Evolutionary conservation across 805 yeast genomes (phyloP).

Genomic region (Pichia pseudocactophila): DNA sequence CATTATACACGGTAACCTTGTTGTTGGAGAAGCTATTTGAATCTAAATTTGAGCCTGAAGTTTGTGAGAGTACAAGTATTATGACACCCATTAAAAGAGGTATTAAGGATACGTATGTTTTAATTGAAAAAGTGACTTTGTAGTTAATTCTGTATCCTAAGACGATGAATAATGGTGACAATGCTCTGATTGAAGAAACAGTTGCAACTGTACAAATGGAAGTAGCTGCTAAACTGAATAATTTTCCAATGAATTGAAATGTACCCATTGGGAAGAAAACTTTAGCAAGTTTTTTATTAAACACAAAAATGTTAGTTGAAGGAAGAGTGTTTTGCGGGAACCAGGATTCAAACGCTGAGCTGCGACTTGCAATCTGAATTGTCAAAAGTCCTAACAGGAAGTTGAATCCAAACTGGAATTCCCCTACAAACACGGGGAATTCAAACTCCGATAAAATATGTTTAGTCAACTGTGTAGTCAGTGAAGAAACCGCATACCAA

Average conservation of each 20-base stretch:
- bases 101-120: slow-evolving; percentile 42
- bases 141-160: slow-evolving; percentile 44
- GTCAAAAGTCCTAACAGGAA: slow-evolving; percentile 23
- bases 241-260: slow-evolving; percentile 58
- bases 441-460: slow-evolving; percentile 44
- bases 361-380: slow-evolving; percentile 7
- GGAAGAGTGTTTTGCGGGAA: slow-evolving; percentile 56
- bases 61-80: slow-evolving; percentile 34
- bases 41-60: slow-evolving; percentile 1
- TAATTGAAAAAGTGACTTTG: slow-evolving; percentile 38
- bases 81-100: slow-evolving; percentile 49
- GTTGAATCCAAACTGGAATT: slow-evolving; percentile 50
- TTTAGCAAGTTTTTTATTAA: slow-evolving; percentile 34
- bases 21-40: background rate
- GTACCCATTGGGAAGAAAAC: slow-evolving; percentile 55
- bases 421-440: slow-evolving; percentile 56
- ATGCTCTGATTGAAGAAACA: slow-evolving; percentile 60
- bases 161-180: slow-evolving; percentile 56
- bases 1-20: no score
- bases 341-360: slow-evolving; percentile 9
- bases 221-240: slow-evolving; percentile 55
- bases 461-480: slow-evolving; percentile 59
- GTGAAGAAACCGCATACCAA: slow-evolving; percentile 56
- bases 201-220: slow-evolving; percentile 59
- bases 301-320: slow-evolving; percentile 12